Evolutionary conservation across 495 filamentous ascomycete species (phyloP), one percentile per base, ranked within the genome.

Genomic region (Aspergillus egyptiacus): DNA sequence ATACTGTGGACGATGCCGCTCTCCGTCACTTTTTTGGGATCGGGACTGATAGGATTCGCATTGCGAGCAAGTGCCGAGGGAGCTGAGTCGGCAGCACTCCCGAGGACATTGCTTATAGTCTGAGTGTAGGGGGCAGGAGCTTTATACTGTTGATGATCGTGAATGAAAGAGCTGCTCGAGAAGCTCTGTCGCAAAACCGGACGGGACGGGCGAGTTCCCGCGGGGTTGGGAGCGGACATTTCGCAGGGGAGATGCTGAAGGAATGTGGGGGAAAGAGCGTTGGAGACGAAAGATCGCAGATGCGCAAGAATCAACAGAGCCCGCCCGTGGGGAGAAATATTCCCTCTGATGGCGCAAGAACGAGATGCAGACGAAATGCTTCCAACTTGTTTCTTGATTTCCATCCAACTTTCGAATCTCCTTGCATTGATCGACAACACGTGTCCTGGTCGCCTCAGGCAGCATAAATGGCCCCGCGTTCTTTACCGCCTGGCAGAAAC

Each of bases 101-200:
- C 61, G 9, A 74, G 66, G 11, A 74, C 68, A 57, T 74, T 70
- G 27, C 65, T 62, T 40, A 74, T 71, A 32, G 53, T 73, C 53
- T 68, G 67, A 39, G 37, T 70, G 37, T 68, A 52, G 8, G 67
- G 60, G 8, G 53, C 54, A 23, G 79, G 78, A 9, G 83, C 77
- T 43, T 83, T 85, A 56, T 88, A 88, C 52, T 88, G 84, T 58
- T 86, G 83, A 51, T 86, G 83, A 47, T 86, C 84, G 39, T 80
- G 73, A 28, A 88, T 74, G 64, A 84, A 86, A 27, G 83, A 86
- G 56, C 75, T 76, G 66, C 80, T 83, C 47, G 81, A 77, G 73
- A 86, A 74, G 17, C 49, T 72, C 44, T 70, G 66, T 50, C 66
- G 68, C 25, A 75, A 62, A 9, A 64, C 60, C 10, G 72, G 72